Base-by-base conservation (phyloP, 371 early-diverging fungal species). In the Parasitella parasitica region DNA sequence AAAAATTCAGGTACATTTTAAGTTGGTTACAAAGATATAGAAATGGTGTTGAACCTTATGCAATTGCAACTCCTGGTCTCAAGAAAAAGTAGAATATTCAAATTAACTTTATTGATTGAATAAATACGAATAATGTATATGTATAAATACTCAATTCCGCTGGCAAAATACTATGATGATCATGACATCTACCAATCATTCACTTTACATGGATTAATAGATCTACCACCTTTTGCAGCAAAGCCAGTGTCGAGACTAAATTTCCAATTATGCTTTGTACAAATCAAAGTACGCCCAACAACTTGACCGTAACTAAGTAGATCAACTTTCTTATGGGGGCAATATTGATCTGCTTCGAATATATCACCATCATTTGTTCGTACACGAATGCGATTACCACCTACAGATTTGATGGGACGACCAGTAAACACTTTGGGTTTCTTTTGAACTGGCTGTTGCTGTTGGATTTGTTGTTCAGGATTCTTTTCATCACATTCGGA, bases 321-420 rank as follows among this genome's bases (percentile, higher is more conserved):
- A 76, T 89, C 89, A 16, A 86, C 84, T 15, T 80, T 72, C 58
- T 88, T 85, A 57, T 89, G 89, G 41, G 89, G 89, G 63, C 89
- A 89, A 61, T 73, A 86, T 28, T 88, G 76, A 68, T 88, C 86
- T 38, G 83, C 84, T 67, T 89, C 89, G 55, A 78, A 89, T 1
- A 81, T 73, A n/a, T 72, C 64, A 13, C 86, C 86, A 59, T 77
- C 64, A 1, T 69, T 57, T 11, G 86, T 78, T 26, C 73, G 73
- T 18, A 89, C 83, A 48, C 78, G 75, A 41, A 89, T 81, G 8
- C 87, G 79, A 56, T 85, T 83, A 11, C 70, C 74, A 54, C 71
- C 67, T 26, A 78, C 63, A 39, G 72, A 59, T 54, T 79, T 75
- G 36, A 77, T 79, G 5, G 80, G 76, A 20, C 80, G 70, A 48